These are phyloP conservation scores for Stylonectria norvegica DNA, from an alignment of 2,329 filamentous ascomycete species.

Conservation along the genomic window DNA sequence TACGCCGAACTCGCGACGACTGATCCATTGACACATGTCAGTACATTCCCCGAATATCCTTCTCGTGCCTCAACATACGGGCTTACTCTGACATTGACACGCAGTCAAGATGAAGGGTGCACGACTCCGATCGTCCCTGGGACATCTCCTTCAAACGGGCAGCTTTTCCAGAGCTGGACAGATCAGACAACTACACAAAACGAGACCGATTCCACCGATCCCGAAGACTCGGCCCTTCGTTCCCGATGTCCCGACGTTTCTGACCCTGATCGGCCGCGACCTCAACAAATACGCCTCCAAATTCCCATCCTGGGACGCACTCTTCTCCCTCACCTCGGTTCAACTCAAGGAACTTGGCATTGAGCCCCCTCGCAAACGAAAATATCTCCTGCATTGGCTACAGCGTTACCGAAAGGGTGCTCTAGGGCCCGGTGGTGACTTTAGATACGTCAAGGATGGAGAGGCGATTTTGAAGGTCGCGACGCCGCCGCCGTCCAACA, in stretches of 20 bases:
- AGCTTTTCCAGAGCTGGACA: conserved; percentile 33
- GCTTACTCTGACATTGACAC: too few species aligned
- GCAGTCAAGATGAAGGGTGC: conserved; percentile 31
- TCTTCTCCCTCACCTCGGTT: conserved; percentile 75
- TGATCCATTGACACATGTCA: conserved; percentile 21
- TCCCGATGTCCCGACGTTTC: conserved; percentile 80
- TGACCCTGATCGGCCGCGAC: conserved; percentile 85
- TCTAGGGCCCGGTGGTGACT: conserved; percentile 79
- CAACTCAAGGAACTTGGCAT: conserved; percentile 82
- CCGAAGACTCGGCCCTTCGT: conserved; percentile 80
- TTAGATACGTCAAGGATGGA: conserved; percentile 64
- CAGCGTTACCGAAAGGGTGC: conserved; percentile 76
- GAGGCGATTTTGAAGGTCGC: conserved; percentile 49
- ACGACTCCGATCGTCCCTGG: conserved; percentile 31
- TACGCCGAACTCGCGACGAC: conserved; percentile 19
- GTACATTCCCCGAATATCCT: not conserved
- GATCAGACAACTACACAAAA: conserved; percentile 43
- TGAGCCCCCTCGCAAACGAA: conserved; percentile 76
- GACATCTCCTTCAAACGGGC: conserved; percentile 30
- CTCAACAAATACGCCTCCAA: conserved; percentile 80
- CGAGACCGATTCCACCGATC: conserved; percentile 38
- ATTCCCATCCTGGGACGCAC: conserved; percentile 83
- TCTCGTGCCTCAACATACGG: not conserved
- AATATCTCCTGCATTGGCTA: conserved; percentile 85
- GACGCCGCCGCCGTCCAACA: conserved; percentile 36